Conservation (phyloP, 2,329 filamentous ascomycete genomes). For the Ambrosiella xylebori region DNA sequence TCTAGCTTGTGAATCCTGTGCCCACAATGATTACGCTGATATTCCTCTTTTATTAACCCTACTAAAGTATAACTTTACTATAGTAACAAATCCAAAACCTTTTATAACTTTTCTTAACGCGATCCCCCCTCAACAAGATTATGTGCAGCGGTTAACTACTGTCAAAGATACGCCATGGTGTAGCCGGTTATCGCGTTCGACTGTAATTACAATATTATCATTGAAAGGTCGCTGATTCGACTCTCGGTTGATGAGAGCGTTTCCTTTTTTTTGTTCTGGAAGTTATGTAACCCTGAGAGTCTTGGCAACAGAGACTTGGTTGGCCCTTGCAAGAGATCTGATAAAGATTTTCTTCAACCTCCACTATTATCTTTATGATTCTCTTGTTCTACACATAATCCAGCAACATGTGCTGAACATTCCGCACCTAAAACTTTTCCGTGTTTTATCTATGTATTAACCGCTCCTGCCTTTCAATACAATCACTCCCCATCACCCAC, state of each 20-base stretch:
- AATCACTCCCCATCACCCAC: too few relatives aligned
- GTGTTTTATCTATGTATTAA: too few relatives aligned
- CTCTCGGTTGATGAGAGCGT: constrained; percentile 11
- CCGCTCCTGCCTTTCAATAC: too few relatives aligned
- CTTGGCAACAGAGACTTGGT: background rate
- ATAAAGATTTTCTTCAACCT: background rate
- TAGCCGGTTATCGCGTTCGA: constrained; percentile 13
- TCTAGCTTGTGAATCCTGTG: too few relatives aligned
- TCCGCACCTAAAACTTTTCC: too few relatives aligned
- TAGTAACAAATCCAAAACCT: background rate
- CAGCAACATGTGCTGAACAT: too few relatives aligned
- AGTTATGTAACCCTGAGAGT: background rate
- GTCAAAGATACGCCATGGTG: constrained; percentile 9
- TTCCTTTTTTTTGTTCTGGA: background rate
- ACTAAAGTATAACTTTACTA: background rate
- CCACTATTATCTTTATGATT: background rate
- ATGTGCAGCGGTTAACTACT: constrained; percentile 9
- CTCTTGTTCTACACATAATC: background rate
- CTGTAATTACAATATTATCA: constrained; percentile 10
- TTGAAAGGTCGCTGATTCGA: constrained; percentile 13
- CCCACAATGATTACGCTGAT: too few relatives aligned
- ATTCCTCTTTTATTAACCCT: background rate
- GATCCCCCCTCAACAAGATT: background rate
- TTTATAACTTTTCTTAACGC: background rate
- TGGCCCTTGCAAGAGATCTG: background rate